Percentiles rank a stretch among this genome's conserved stretches.
These are phyloP conservation scores for Halophytophthora batemanensis DNA, from an alignment of 352 stramenopile species.

Conservation along the genomic window DNA sequence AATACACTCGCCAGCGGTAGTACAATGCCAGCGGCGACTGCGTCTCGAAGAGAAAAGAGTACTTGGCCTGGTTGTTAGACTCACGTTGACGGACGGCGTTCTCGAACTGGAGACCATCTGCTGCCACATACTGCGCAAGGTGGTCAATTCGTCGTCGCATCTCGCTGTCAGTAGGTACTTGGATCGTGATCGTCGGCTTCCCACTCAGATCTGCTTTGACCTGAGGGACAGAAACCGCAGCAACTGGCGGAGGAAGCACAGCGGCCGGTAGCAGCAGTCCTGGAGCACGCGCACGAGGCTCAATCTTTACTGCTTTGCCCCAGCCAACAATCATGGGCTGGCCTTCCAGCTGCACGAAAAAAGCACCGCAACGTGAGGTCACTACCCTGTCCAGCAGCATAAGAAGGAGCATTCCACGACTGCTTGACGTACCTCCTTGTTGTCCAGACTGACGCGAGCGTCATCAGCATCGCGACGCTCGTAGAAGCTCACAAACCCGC, in stretches of 20 bases:
- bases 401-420: not conserved
- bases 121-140: conserved; percentile 59
- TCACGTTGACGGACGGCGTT: conserved; percentile 52
- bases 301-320: conserved; percentile 81
- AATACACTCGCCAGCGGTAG: conserved; percentile 74
- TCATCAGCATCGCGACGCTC: conserved; percentile 77
- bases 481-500: conserved; percentile 96
- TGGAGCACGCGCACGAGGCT: conserved; percentile 19
- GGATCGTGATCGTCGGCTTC: conserved; percentile 32
- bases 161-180: conserved; percentile 30
- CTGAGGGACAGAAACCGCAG: conserved; percentile 1
- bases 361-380: conserved; percentile 1
- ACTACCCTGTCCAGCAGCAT: not conserved
- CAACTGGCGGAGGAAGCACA: conserved; percentile 5
- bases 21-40: conserved; percentile 40
- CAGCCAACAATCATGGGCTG: conserved; percentile 75
- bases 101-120: conserved; percentile 66
- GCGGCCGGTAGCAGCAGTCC: conserved; percentile 11
- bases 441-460: conserved; percentile 61
- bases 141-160: conserved; percentile 38
- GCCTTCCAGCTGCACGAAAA: conserved; percentile 51
- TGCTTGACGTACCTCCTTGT: conserved; percentile 58
- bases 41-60: conserved; percentile 54
- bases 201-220: conserved; percentile 1
- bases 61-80: conserved; percentile 35